Evolutionary conservation across 345 rosid genomes (phyloP).

Genomic region (Zanthoxylum bungeanum): DNA sequence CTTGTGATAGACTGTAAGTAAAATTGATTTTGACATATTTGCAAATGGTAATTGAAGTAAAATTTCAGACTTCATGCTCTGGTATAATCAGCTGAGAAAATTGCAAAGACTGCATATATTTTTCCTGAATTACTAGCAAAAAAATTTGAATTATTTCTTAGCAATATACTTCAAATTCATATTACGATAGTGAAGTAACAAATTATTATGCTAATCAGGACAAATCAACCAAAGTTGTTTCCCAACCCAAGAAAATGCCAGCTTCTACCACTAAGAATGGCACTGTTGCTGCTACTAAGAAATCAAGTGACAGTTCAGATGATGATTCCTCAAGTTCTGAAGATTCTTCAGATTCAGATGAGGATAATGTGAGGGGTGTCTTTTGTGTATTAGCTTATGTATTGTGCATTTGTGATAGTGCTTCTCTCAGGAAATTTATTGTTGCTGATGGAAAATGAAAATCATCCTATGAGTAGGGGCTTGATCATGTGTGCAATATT

Average conservation of each 20-base stretch:
- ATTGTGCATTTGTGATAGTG: background rate
- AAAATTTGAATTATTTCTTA: background rate
- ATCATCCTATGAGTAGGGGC: background rate
- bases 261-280: conserved; percentile 18
- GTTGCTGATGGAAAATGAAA: background rate
- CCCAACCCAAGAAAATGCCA: conserved; percentile 22
- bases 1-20: background rate
- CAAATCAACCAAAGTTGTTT: conserved; percentile 19
- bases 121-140: background rate
- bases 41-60: background rate
- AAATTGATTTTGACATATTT: background rate
- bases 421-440: background rate
- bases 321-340: conserved; percentile 1
- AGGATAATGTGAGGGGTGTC: conserved; percentile 10
- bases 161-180: background rate
- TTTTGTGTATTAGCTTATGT: background rate
- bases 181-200: too few species aligned
- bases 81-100: background rate
- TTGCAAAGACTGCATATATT: background rate
- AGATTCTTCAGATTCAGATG: too few species aligned
- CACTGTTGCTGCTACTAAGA: conserved; percentile 8
- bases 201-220: conserved; percentile 20
- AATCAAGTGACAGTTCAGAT: conserved; percentile 25
- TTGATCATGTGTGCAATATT: too few species aligned
- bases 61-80: background rate